Evolutionary conservation across 441 rosid species (phyloP), one percentile per base, ranked within the genome.

Genomic region (Euphorbia schlechtendalii): DNA sequence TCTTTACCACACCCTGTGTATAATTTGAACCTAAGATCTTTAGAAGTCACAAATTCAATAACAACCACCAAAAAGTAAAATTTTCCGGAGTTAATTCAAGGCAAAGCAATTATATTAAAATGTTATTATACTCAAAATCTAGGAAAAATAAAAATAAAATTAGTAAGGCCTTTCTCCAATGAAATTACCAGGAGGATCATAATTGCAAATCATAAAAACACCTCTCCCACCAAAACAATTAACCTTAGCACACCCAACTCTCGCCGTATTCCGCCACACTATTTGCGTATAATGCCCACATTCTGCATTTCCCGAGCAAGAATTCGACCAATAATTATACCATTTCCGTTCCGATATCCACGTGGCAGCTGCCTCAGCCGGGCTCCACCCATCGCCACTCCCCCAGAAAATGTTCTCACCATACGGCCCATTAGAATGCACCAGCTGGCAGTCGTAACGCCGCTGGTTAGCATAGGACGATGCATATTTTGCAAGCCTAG

Each of bases 121-220:
- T 40, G 7, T 5, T 40, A 5, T 5, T 40, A 40, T 43, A 43
- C 0, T 43, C n/a, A 1, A 43, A 13, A 38, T 6, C 3, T 2
- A 8, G 8, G 11, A 38, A 38, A 5, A 38, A 11, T 5, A 38
- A 71, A 82, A 79, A 18, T 20, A 38, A 11, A 22, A 11, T 84
- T 71, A 90, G 45, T 89, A 89, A 24, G 98, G 98, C 78, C 74
- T 83, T 73, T 92, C 88, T 17, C 98, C 98, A 66, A 85, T 73
- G 69, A 74, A 92, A 71, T 89, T 92, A 71, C 98, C 98, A 21
- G 98, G 98, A 60, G 98, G 98, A 69, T 91, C 90, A 72, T 91
- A 91, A 74, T 87, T 89, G 74, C 98, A 92, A 61, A 80, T 83
- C 74, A 92, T 87, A 79, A 92, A 89, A 36, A 84, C 89, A 7